Evolutionary conservation across 2,329 filamentous ascomycete species (phyloP).

Genomic region (Raffaelea arxii): DNA sequence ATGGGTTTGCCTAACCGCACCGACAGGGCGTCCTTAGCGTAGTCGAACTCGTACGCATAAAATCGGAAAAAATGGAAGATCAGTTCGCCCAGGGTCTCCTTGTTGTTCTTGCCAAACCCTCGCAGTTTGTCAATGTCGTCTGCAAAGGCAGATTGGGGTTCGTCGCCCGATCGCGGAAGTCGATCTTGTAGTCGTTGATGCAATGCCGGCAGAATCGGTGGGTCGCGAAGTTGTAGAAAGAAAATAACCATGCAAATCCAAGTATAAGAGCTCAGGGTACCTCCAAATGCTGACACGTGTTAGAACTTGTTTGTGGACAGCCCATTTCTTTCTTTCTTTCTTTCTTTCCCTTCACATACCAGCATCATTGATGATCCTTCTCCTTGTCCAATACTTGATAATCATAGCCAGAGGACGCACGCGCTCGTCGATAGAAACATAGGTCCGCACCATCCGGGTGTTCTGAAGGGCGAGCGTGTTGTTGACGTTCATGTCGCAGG

Average conservation of each 20-base stretch:
- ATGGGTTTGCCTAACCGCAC: slow-evolving; percentile 72
- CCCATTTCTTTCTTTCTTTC: not conserved
- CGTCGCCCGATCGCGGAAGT: slow-evolving; percentile 50
- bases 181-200: slow-evolving; percentile 63
- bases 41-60: slow-evolving; percentile 89
- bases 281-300: slow-evolving; percentile 61
- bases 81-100: slow-evolving; percentile 73
- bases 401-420: slow-evolving; percentile 92
- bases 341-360: slow-evolving; percentile 38
- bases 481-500: slow-evolving; percentile 98
- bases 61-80: slow-evolving; percentile 93
- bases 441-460: slow-evolving; percentile 94
- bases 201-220: slow-evolving; percentile 75
- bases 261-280: slow-evolving; percentile 93
- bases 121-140: slow-evolving; percentile 70
- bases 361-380: slow-evolving; percentile 88
- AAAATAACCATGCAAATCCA: slow-evolving; percentile 99
- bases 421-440: slow-evolving; percentile 84
- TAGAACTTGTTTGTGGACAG: not conserved
- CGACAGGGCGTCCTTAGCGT: slow-evolving; percentile 74
- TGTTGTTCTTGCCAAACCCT: slow-evolving; percentile 70
- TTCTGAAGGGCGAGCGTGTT: slow-evolving; percentile 93
- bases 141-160: slow-evolving; percentile 67
- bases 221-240: slow-evolving; percentile 80
- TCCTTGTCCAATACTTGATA: slow-evolving; percentile 94